phyloP scores from a whole-genome alignment of 768 basidiomycete species.

The Russula abietina region DNA sequence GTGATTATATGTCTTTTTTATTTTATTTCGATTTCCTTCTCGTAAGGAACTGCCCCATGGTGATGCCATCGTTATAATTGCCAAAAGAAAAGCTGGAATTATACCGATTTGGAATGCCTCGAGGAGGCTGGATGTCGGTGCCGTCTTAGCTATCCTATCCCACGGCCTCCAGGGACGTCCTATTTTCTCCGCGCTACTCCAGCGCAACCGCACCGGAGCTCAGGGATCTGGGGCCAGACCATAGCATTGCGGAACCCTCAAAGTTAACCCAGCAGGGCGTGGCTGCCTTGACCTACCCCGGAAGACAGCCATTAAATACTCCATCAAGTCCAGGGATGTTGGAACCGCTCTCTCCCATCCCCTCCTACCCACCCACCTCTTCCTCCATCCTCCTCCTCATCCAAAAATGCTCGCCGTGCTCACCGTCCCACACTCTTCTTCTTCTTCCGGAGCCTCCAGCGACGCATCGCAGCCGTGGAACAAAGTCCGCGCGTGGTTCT shows the following conservation, averaged over 20 bases:
- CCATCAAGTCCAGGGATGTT: constrained; percentile 3
- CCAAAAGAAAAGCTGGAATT: not conserved
- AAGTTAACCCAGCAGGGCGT: constrained; percentile 17
- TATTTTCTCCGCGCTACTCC: constrained; percentile 18
- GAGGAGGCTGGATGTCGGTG: constrained; percentile 13
- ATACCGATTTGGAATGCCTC: constrained; percentile 21
- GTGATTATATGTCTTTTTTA: not conserved
- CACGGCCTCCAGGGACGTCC: constrained; percentile 6
- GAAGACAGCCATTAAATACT: constrained; percentile 17
- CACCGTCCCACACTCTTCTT: constrained; percentile 9
- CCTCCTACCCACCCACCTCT: not conserved
- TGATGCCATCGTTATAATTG: constrained; percentile 12
- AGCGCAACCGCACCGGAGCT: constrained; percentile 17
- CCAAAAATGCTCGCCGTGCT: constrained; percentile 17
- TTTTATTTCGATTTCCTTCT: not conserved
- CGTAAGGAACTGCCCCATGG: constrained; percentile 8
- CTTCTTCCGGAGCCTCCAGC: constrained; percentile 7
- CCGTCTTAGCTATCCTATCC: constrained; percentile 6
- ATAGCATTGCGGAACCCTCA: constrained; percentile 18
- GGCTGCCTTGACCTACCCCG: constrained; percentile 20
- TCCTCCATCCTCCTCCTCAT: not conserved
- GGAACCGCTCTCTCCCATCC: not conserved
- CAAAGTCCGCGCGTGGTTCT: constrained; percentile 23
- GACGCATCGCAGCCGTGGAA: constrained; percentile 16
- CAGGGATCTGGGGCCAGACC: constrained; percentile 15